Percentiles rank a stretch among this genome's conserved stretches.
Evolutionary conservation across 306 rosid genomes (phyloP).

Genomic region (Cercis canadensis): DNA sequence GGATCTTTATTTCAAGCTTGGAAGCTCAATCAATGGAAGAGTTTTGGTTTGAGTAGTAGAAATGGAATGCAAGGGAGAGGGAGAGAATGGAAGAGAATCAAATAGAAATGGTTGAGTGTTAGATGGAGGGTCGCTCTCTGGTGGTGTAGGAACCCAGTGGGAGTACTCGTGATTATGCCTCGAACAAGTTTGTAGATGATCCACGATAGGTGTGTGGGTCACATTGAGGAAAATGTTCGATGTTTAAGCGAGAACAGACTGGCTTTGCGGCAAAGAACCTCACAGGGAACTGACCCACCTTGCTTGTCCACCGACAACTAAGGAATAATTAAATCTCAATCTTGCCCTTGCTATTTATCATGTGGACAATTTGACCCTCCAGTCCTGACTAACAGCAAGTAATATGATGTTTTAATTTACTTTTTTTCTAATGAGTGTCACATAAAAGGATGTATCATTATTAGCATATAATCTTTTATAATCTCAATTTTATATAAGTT

Average conservation of each 20-base stretch:
- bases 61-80: neutral
- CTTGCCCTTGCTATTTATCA: conserved; percentile 16
- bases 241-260: conserved; percentile 49
- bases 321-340: neutral
- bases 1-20: neutral
- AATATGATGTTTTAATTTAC: too few relatives aligned
- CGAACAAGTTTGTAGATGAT: conserved; percentile 13
- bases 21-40: neutral
- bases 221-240: conserved; percentile 24
- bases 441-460: too few relatives aligned
- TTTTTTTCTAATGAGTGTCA: too few relatives aligned
- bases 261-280: conserved; percentile 45
- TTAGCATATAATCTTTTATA: too few relatives aligned
- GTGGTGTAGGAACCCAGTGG: neutral
- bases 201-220: neutral
- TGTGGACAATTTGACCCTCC: neutral
- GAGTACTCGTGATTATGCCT: conserved; percentile 5
- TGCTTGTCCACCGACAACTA: conserved; percentile 49
- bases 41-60: neutral
- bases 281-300: neutral
- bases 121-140: conserved; percentile 39
- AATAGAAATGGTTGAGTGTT: neutral
- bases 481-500: too few relatives aligned
- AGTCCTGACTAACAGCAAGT: too few relatives aligned
- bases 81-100: neutral